Conservation (phyloP, 176 grass and related monocot species). For the Poa annua region DNA sequence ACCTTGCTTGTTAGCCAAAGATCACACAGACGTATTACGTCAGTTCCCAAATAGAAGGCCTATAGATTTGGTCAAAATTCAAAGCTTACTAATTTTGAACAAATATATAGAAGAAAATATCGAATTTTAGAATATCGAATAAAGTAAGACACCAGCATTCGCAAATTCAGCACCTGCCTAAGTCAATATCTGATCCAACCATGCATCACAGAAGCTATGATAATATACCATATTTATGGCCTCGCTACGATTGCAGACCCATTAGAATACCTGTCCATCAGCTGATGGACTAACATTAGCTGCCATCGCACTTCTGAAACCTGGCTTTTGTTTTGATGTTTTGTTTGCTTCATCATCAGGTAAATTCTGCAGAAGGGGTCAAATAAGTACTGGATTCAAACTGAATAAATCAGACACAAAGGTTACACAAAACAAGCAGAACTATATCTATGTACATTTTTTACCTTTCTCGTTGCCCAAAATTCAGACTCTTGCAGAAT, state of each 20-base stretch:
- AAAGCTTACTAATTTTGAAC: not conserved
- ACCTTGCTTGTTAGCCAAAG: constrained; percentile 80
- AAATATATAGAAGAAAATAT: not conserved
- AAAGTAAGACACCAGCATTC: constrained; percentile 33
- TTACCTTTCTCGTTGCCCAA: constrained; percentile 97
- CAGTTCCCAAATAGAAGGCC: not conserved
- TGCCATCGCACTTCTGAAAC: constrained; percentile 92
- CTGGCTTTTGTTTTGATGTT: constrained; percentile 72
- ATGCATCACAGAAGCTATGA: constrained; percentile 23
- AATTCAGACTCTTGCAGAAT: constrained; percentile 90
- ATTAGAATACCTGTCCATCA: constrained; percentile 80
- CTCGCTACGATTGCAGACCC: constrained; percentile 27
- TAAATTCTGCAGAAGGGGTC: constrained; percentile 65
- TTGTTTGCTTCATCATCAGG: constrained; percentile 70
- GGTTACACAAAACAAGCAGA: constrained; percentile 27
- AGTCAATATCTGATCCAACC: constrained; percentile 14
- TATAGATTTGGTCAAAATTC: not conserved
- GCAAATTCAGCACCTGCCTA: not conserved
- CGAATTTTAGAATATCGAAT: constrained; percentile 15
- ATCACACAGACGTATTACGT: not conserved
- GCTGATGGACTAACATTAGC: constrained; percentile 83
- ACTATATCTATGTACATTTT: constrained; percentile 9
- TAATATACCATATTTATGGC: constrained; percentile 12
- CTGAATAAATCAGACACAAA: not conserved
- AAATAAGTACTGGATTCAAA: constrained; percentile 34